Evolutionary conservation across 768 basidiomycete species (phyloP), one percentile per base, ranked within the genome.

Genomic region (Mycena vulgaris): DNA sequence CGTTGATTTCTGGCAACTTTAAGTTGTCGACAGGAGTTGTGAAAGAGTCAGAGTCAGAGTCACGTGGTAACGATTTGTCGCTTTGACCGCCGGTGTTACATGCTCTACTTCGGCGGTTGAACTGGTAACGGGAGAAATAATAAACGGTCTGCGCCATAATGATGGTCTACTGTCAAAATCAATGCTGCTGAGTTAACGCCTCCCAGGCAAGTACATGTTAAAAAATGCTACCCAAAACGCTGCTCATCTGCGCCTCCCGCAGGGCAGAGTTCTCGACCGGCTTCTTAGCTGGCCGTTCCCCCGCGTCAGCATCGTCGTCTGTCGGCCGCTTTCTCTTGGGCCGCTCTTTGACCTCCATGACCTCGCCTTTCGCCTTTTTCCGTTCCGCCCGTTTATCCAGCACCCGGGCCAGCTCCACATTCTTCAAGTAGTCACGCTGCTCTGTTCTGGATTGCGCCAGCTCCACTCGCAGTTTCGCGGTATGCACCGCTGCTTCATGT

Each of bases 341-440:
- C 23, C 80, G 77, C 66, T 83, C 80, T 68, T 84, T 82, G 60
- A 84, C 63, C 70, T 82, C 78, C 75, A 89, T 83, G 14, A 85
- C 87, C 71, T 89, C 86, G 5, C 89, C 89, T 71, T 84, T 88
- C 77, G 88, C 86, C 68, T 81, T 86, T 77, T 90, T 90, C 78
- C 87, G 89, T 75, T 90, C 88, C 35, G 86, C 89, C n/a, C 94
- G 90, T 78, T 94, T 96, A 72, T 93, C 92, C 74, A 96, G 79
- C 47, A 97, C 90, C 14, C 92, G 89, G 2, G 96, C 97, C 21
- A 96, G 89, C 77, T 98, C 97, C 31, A 99, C 98, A 69, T 98
- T 97, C 78, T 89, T 90, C 61, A 99, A 88, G 80, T 99, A 99
- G 40, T 97, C 95, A 51, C 90, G 89, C 78, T 99, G 97, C 81